A percentile compares a stretch with the other conserved stretches of the same genome.
Evolutionary conservation across 2,329 filamentous ascomycete species (phyloP).

Genomic region (Aspergillus pseudotamarii): DNA sequence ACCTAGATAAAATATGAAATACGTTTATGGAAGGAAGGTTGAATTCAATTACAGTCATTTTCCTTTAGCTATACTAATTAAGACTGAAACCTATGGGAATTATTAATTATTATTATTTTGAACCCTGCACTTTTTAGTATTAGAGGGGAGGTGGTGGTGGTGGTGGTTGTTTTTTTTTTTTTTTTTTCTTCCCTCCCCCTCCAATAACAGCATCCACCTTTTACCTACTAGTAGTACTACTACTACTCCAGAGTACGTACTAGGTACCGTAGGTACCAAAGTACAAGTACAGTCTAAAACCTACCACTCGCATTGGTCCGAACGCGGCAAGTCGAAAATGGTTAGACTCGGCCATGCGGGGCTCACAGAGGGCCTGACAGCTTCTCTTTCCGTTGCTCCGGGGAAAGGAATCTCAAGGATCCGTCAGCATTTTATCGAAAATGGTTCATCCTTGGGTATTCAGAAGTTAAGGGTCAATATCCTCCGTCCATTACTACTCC

Average conservation of each 20-base stretch:
- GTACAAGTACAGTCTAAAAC: neutral
- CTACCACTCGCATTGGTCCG: conserved; percentile 9
- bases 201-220: neutral
- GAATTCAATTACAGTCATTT: neutral
- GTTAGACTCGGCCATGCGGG: conserved; percentile 38
- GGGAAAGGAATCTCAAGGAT: conserved; percentile 24
- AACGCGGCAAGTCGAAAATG: conserved; percentile 15
- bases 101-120: neutral
- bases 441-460: neutral
- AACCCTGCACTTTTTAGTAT: neutral
- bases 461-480: neutral
- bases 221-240: neutral
- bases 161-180: no score
- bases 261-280: no score
- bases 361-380: conserved; percentile 18
- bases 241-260: no score
- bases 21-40: no score
- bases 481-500: no score
- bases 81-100: neutral
- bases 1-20: no score
- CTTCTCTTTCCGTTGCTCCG: conserved; percentile 39
- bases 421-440: conserved; percentile 5
- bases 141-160: neutral
- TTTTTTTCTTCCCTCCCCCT: neutral
- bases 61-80: neutral